A percentile compares a stretch with the other conserved stretches of the same genome.
Evolutionary conservation across 352 stramenopile species (phyloP).

Genomic region (Globisporangium perplexum): DNA sequence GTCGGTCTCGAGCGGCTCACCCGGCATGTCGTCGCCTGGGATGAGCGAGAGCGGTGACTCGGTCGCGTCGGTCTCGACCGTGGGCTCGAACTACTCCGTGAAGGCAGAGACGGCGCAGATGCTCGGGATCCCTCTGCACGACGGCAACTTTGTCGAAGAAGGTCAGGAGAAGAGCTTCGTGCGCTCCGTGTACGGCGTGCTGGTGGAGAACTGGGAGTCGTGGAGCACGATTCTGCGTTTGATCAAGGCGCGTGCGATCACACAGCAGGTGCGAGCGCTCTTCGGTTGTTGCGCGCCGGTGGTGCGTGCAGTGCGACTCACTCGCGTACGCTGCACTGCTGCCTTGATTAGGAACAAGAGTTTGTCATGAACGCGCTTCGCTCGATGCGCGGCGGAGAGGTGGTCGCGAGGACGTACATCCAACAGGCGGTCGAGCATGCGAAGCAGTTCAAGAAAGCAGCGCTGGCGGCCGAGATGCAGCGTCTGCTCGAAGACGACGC

Average conservation of each 20-base stretch:
- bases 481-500: slow-evolving; percentile 26
- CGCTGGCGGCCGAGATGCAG: slow-evolving; percentile 43
- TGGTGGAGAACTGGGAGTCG: slow-evolving; percentile 81
- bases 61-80: slow-evolving; percentile 44
- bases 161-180: slow-evolving; percentile 54
- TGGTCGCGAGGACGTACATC: slow-evolving; percentile 65
- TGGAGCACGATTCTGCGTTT: slow-evolving; percentile 81
- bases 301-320: neutral
- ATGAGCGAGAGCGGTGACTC: slow-evolving; percentile 60
- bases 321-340: neutral
- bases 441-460: slow-evolving; percentile 63
- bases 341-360: slow-evolving; percentile 53
- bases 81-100: slow-evolving; percentile 74
- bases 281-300: neutral
- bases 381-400: slow-evolving; percentile 65
- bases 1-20: slow-evolving; percentile 39
- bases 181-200: slow-evolving; percentile 58
- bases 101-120: slow-evolving; percentile 74
- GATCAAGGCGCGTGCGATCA: slow-evolving; percentile 67
- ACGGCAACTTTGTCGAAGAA: slow-evolving; percentile 50
- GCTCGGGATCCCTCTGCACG: slow-evolving; percentile 69
- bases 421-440: slow-evolving; percentile 56
- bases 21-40: slow-evolving; percentile 52
- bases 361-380: slow-evolving; percentile 67
- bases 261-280: slow-evolving; percentile 42